Base-by-base conservation (phyloP, 2,329 filamentous ascomycete species). In the Diaporthe caulivora region DNA sequence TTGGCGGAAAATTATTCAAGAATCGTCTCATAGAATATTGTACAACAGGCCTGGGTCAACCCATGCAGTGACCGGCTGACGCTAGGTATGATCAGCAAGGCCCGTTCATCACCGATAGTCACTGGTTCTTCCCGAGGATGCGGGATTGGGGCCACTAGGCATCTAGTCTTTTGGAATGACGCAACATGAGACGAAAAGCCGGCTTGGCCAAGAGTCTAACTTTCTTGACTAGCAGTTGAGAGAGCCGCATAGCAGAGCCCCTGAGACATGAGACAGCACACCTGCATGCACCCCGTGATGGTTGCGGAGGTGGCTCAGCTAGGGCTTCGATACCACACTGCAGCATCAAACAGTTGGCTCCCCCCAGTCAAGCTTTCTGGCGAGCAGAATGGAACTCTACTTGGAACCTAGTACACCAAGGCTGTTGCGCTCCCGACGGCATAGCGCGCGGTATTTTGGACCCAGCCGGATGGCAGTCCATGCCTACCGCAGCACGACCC, bases 231-330 rank as follows among this genome's bases (percentile, higher is more conserved):
- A 65, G 62, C 31, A 17, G 21, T 47, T 7, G 29, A 31, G 62
- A n/a, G 62, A 51, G 62, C 62, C 62, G 62, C 62, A 51, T 51
- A 26, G 44, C 29, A 17, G 37, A 49, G 44, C 62, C 62, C 62
- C 62, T 51, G 62, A 65, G 29, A 65, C 51, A 51, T 65, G 62
- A 65, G 62, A 65, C 62, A 51, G 58, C 44, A 51, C 26, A 40
- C 37, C 37, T 40, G 11, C 26, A 44, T n/a, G 60, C 42, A 51
- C 29, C 62, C 26, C 62, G 5, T n/a, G 44, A 26, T 51, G 62
- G 31, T 26, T 65, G 44, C 62, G 44, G 62, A 65, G 62, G 62
- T 65, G 62, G 62, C 62, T 65, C 62, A 51, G 62, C 62, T 37
- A n/a, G n/a, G n/a, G n/a, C 31, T 13, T 65, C 44, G n/a, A 13